Percentiles rank a stretch among this genome's conserved stretches.
phyloP scores from a whole-genome alignment of 176 grass and related monocot species.

The Ananas comosus region DNA sequence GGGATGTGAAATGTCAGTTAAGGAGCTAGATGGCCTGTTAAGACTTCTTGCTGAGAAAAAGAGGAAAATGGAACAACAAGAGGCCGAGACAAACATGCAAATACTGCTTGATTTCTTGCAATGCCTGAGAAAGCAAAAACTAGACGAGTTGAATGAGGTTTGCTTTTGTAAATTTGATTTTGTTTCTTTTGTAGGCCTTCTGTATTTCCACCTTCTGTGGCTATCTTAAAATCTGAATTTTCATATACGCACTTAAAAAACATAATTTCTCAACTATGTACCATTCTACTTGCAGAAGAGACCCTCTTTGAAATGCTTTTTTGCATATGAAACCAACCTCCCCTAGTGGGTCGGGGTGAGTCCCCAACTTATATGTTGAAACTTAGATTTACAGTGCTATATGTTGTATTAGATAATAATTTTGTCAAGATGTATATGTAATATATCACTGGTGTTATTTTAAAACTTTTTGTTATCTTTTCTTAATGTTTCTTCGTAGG shows the following conservation, averaged over 20 bases:
- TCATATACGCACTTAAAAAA: too few relatives aligned
- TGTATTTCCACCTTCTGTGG: neutral
- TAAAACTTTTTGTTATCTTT: neutral
- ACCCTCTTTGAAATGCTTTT: too few relatives aligned
- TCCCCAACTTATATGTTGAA: too few relatives aligned
- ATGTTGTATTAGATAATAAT: neutral
- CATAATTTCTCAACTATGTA: too few relatives aligned
- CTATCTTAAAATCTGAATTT: neutral
- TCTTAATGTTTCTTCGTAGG: neutral
- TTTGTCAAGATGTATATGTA: too few relatives aligned
- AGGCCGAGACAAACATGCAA: conserved; percentile 98
- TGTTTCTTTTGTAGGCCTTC: conserved; percentile 4
- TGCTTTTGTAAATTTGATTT: conserved; percentile 9
- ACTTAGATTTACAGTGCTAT: neutral
- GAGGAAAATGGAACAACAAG: conserved; percentile 92
- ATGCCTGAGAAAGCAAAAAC: conserved; percentile 92
- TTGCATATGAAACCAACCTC: too few relatives aligned
- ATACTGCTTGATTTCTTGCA: conserved; percentile 93
- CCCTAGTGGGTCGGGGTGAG: too few relatives aligned
- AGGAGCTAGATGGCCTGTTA: conserved; percentile 77
- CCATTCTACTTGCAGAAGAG: too few relatives aligned
- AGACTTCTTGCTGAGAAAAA: conserved; percentile 86
- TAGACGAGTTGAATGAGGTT: conserved; percentile 97
- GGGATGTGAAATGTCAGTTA: conserved; percentile 83
- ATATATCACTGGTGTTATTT: neutral